Evolutionary conservation across 805 yeast genomes (phyloP).

Genomic region (Candida ulmi): DNA sequence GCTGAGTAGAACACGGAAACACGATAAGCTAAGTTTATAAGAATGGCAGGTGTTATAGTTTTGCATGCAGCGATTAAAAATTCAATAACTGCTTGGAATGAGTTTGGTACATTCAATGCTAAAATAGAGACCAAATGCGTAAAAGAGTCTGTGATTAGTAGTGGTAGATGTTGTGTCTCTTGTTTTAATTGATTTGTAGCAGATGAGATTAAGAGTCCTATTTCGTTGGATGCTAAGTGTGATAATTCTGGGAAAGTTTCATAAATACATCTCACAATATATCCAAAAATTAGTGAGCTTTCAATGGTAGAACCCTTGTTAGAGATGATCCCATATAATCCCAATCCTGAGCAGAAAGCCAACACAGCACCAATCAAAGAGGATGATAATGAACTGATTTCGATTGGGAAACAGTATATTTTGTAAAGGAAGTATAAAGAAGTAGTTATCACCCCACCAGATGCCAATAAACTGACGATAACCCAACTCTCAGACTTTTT

Average conservation of each 20-base stretch:
- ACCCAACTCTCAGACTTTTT: constrained; percentile 70
- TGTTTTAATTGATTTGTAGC: constrained; percentile 26
- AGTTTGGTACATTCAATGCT: constrained; percentile 21
- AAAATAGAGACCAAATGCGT: constrained; percentile 16
- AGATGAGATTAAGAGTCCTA: constrained; percentile 31
- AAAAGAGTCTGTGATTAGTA: constrained; percentile 22
- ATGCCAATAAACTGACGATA: constrained; percentile 61
- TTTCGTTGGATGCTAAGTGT: constrained; percentile 41
- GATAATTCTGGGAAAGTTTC: constrained; percentile 89
- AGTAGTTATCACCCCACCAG: constrained; percentile 72
- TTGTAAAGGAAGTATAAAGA: constrained; percentile 76
- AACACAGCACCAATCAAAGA: constrained; percentile 82
- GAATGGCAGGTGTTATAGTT: constrained; percentile 72
- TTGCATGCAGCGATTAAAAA: constrained; percentile 41
- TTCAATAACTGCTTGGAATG: constrained; percentile 29
- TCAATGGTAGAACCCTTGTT: constrained; percentile 89
- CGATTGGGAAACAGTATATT: constrained; percentile 74
- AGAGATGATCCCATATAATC: constrained; percentile 78
- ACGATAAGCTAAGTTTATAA: constrained; percentile 78
- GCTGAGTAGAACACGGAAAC: constrained; percentile 87
- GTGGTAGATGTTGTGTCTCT: constrained; percentile 27
- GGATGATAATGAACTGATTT: constrained; percentile 59
- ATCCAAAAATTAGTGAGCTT: constrained; percentile 78
- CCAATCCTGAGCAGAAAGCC: constrained; percentile 67
- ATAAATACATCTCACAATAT: constrained; percentile 88